phyloP scores from a whole-genome alignment of 768 basidiomycete species.

The Mycena filopes region DNA sequence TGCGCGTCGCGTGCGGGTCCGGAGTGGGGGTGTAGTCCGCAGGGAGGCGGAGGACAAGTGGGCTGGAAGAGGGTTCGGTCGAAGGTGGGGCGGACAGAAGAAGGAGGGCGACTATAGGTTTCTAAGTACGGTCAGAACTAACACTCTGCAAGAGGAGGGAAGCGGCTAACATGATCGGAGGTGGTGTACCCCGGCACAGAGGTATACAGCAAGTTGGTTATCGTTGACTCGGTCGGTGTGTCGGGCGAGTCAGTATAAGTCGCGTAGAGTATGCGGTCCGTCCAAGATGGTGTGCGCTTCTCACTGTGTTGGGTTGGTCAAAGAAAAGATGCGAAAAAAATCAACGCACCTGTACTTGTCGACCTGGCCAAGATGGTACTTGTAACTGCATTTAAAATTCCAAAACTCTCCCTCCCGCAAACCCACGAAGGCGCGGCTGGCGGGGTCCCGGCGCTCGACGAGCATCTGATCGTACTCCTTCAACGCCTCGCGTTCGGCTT shows the following conservation, averaged over 20 bases:
- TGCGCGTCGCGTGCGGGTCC: slow-evolving; percentile 63
- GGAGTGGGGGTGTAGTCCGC: slow-evolving; percentile 59
- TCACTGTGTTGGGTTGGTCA: slow-evolving; percentile 48
- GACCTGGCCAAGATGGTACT: slow-evolving; percentile 83
- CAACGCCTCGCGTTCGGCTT: slow-evolving; percentile 64
- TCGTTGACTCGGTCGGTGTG: slow-evolving; percentile 59
- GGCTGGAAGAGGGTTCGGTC: slow-evolving; percentile 38
- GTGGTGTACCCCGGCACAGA: slow-evolving; percentile 85
- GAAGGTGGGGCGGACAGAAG: slow-evolving; percentile 60
- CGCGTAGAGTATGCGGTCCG: slow-evolving; percentile 90
- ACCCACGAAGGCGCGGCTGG: slow-evolving; percentile 65
- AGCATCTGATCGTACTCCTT: slow-evolving; percentile 81
- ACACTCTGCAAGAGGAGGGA: neutral
- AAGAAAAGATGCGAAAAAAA: neutral
- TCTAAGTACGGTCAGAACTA: slow-evolving; percentile 53
- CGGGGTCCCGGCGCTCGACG: slow-evolving; percentile 69
- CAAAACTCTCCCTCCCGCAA: slow-evolving; percentile 89
- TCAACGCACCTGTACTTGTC: slow-evolving; percentile 79
- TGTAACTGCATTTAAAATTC: slow-evolving; percentile 92
- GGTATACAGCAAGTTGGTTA: slow-evolving; percentile 79
- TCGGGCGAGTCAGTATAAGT: slow-evolving; percentile 75
- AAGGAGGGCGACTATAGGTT: slow-evolving; percentile 86
- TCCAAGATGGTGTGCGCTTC: slow-evolving; percentile 89
- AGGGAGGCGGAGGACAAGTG: slow-evolving; percentile 64
- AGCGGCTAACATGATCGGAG: slow-evolving; percentile 83